Conservation (phyloP, 2,329 filamentous ascomycete species). For the Leptographium radiaticola region DNA sequence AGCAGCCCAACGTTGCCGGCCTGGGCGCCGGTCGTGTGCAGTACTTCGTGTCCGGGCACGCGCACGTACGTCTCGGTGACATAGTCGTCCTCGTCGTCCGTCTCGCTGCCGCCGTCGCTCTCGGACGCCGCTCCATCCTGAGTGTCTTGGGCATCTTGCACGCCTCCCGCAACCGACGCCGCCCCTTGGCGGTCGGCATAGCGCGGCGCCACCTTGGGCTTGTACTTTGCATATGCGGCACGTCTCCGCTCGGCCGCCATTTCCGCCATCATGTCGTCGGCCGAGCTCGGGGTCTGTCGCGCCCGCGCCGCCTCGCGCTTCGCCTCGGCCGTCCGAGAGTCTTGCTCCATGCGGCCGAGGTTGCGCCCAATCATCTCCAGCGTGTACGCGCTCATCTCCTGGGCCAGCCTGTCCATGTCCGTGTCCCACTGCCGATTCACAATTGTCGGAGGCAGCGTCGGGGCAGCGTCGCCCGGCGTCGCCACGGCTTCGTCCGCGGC, state of each 20-base stretch:
- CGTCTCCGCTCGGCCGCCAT: conserved; percentile 5
- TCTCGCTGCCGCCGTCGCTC: conserved; percentile 2
- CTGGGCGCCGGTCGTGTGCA: conserved; percentile 27
- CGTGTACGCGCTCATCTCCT: conserved; percentile 46
- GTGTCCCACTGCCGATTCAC: conserved; percentile 17
- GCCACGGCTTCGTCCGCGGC: neutral
- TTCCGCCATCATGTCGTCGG: neutral
- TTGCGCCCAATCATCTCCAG: conserved; percentile 44
- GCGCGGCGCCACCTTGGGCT: conserved; percentile 5
- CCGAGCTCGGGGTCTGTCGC: neutral
- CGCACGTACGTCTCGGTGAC: conserved; percentile 53
- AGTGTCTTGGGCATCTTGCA: neutral
- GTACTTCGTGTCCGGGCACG: conserved; percentile 30
- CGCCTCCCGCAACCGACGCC: no score
- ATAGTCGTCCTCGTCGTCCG: conserved; percentile 43
- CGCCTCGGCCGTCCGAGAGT: conserved; percentile 1
- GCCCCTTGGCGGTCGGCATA: conserved; percentile 9
- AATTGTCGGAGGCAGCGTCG: neutral
- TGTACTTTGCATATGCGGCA: conserved; percentile 10
- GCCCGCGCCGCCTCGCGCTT: conserved; percentile 13
- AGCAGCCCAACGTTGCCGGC: conserved; percentile 41
- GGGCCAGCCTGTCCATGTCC: conserved; percentile 36
- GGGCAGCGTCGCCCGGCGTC: neutral
- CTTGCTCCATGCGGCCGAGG: conserved; percentile 31
- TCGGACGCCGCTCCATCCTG: neutral